Conservation (phyloP, 306 rosid genomes). For the Vigna unguiculata region DNA sequence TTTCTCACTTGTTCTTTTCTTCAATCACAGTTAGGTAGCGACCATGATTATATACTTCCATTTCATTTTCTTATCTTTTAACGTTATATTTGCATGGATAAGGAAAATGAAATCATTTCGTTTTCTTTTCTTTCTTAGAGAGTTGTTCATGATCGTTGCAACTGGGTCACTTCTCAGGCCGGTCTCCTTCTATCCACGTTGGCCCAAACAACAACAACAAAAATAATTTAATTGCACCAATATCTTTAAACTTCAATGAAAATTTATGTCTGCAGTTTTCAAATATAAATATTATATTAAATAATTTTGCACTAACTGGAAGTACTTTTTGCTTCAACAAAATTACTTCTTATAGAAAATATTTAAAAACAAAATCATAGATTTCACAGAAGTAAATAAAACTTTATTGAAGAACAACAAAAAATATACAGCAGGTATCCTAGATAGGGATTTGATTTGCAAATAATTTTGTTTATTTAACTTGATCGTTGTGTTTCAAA, state of each 20-base stretch:
- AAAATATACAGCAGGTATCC: neutral
- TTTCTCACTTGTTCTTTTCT: slow-evolving; percentile 34
- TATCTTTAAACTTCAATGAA: neutral
- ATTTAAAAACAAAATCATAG: neutral
- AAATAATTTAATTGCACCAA: neutral
- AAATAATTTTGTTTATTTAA: neutral
- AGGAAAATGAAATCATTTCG: neutral
- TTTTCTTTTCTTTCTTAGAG: neutral
- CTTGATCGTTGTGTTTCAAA: neutral
- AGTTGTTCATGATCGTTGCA: too few species aligned
- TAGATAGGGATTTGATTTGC: neutral
- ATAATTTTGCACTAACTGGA: neutral
- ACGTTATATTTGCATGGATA: neutral
- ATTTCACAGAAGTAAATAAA: neutral
- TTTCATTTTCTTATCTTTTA: neutral
- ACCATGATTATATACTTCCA: neutral
- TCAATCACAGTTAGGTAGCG: neutral
- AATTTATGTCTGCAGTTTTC: neutral
- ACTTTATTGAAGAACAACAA: neutral
- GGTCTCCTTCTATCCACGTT: neutral
- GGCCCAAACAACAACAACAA: neutral
- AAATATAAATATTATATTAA: neutral
- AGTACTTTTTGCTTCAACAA: neutral
- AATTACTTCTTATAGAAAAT: neutral
- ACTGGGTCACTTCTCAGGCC: neutral